Conservation (phyloP, 257 asterid species). For the Rubia yunnanensis region DNA sequence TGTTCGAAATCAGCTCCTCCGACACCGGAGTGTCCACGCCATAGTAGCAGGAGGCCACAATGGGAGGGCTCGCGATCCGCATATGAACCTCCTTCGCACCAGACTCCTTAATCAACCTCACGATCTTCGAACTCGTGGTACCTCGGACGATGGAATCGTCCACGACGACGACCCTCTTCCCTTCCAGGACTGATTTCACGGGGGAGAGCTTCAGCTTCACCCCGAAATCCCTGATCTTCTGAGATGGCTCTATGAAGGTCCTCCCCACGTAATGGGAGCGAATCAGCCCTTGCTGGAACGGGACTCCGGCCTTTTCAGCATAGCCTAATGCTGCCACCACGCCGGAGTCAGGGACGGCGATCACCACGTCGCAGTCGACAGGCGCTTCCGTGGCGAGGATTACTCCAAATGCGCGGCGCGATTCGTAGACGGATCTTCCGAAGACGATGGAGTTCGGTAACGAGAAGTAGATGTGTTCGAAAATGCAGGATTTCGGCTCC, state of each 20-base stretch:
- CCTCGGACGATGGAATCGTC: slow-evolving; percentile 96
- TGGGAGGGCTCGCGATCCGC: slow-evolving; percentile 94
- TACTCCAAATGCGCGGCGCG: slow-evolving; percentile 59
- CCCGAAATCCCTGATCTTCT: slow-evolving; percentile 85
- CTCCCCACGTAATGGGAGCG: slow-evolving; percentile 91
- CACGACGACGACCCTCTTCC: slow-evolving; percentile 95
- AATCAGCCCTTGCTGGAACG: slow-evolving; percentile 82
- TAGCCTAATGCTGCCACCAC: slow-evolving; percentile 91
- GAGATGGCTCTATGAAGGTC: slow-evolving; percentile 93
- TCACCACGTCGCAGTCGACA: slow-evolving; percentile 87
- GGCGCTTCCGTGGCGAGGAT: slow-evolving; percentile 68
- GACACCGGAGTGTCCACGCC: slow-evolving; percentile 86
- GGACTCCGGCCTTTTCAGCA: slow-evolving; percentile 80
- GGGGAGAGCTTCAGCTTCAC: slow-evolving; percentile 85
- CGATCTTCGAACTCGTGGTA: slow-evolving; percentile 83
- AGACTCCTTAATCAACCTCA: slow-evolving; percentile 70
- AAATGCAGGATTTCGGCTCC: slow-evolving; percentile 61
- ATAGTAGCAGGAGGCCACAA: slow-evolving; percentile 72
- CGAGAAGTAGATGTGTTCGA: slow-evolving; percentile 82
- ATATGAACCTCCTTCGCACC: slow-evolving; percentile 94
- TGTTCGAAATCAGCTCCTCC: slow-evolving; percentile 67
- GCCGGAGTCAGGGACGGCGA: slow-evolving; percentile 92
- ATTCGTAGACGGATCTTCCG: slow-evolving; percentile 75
- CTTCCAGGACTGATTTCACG: slow-evolving; percentile 77
- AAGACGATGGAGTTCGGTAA: slow-evolving; percentile 68